Evolutionary conservation across 441 rosid genomes (phyloP), one percentile per base, ranked within the genome.

Genomic region (Mallotus repandus): DNA sequence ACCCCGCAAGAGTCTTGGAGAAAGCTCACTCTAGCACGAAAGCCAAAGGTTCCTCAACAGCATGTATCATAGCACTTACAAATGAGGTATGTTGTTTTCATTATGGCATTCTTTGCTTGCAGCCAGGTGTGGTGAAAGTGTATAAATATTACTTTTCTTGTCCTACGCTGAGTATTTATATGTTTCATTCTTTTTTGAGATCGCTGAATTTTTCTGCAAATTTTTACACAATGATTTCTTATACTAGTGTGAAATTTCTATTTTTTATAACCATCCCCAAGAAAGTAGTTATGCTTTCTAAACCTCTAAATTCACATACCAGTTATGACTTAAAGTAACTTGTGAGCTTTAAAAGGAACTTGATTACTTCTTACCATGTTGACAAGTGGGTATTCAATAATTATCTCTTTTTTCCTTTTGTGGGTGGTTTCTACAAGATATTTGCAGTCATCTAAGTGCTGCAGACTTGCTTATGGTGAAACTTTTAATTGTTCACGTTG

Each of bases 41-140:
- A 84, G 90, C 97, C 25, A 83, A 78, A 81, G 98, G 98, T 11
- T 93, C 98, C 57, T 93, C 98, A 66, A 91, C 98, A 64, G 97
- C 97, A 49, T 91, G 97, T 74, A 88, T 93, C 77, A 83, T 93
- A 81, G 94, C 97, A 41, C 85, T 93, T 38, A 86, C 92, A 14
- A 88, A 85, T 21, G 86, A 89, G 86, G 96, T 89, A 61, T 66
- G 75, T 61, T 62, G 9, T 60, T 73, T 65, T 66, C 58, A 50
- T 45, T 54, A 54, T 22, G 32, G 11, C 12, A 9, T 16, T 45
- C 49, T 45, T 45, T 45, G 49, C 11, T 19, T 45, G 53, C 13
- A 4, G 68, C 48, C 18, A 19, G 52, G 53, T 35, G 2, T n/a
- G 32, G 25, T 16, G 46, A 52, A 18, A 2, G 21, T 9, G 41